Evolutionary conservation across 202 grass and related monocot species (phyloP).

Genomic region (Setaria viridis): DNA sequence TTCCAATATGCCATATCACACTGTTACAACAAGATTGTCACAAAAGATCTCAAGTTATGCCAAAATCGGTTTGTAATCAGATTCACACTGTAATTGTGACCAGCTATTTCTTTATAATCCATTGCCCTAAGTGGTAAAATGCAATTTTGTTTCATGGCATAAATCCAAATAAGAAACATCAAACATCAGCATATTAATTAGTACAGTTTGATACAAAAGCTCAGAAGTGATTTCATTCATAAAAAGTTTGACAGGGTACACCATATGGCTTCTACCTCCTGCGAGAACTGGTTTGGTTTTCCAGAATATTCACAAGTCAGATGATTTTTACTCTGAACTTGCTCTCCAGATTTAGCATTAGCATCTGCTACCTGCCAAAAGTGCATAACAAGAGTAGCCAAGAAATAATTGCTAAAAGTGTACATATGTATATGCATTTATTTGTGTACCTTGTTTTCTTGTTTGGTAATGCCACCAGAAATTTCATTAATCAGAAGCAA

Average conservation of each 20-base stretch:
- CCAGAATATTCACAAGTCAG: constrained; percentile 52
- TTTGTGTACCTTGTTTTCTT: constrained; percentile 73
- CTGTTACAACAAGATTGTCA: constrained; percentile 22
- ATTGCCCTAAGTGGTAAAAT: constrained; percentile 26
- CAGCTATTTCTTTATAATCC: not conserved
- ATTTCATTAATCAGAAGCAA: constrained; percentile 55
- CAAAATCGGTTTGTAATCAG: constrained; percentile 19
- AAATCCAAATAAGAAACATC: not conserved
- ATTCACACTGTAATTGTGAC: not conserved
- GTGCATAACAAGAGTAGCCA: constrained; percentile 52
- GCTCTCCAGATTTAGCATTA: constrained; percentile 51
- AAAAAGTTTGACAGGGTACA: constrained; percentile 32
- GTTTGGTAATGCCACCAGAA: constrained; percentile 47
- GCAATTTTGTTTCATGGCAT: not conserved
- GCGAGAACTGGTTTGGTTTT: constrained; percentile 45
- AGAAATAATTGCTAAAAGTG: constrained; percentile 42
- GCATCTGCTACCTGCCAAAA: constrained; percentile 67
- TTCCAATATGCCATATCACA: constrained; percentile 3
- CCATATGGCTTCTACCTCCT: constrained; percentile 40
- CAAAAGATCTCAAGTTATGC: not conserved
- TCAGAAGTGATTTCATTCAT: constrained; percentile 33
- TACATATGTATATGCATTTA: constrained; percentile 43
- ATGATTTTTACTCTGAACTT: constrained; percentile 49
- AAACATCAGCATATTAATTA: constrained; percentile 15
- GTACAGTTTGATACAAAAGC: not conserved